Conservation (phyloP, 2,329 filamentous ascomycete genomes). For the Cylindrodendrum hubeiense region DNA sequence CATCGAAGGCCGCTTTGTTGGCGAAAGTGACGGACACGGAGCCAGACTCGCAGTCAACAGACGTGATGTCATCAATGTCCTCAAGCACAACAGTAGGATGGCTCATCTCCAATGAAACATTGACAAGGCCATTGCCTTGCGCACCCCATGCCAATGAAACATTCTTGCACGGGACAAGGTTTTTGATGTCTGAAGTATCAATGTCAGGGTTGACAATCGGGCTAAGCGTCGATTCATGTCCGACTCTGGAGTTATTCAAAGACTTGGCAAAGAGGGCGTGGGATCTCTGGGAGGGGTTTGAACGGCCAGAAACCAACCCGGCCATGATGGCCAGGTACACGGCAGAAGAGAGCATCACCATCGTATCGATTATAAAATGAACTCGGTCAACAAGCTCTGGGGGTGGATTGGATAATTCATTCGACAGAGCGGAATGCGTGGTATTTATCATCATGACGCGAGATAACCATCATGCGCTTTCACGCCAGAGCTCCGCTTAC, state of each 20-base stretch:
- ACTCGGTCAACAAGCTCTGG: not conserved
- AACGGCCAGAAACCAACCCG: not conserved
- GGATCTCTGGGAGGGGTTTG: not conserved
- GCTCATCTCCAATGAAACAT: conserved; percentile 33
- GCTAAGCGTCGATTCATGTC: conserved; percentile 25
- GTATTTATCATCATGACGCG: conserved; percentile 13
- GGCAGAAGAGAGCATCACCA: conserved; percentile 2
- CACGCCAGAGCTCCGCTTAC: not conserved
- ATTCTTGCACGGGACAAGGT: conserved; percentile 28
- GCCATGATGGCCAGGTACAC: conserved; percentile 1
- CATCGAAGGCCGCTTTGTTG: conserved; percentile 19
- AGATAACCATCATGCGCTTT: not conserved
- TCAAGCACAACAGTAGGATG: conserved; percentile 35
- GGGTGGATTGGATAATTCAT: not conserved
- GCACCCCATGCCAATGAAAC: conserved; percentile 25
- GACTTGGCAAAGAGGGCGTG: not conserved
- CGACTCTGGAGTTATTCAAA: conserved; percentile 9
- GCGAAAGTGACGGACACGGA: conserved; percentile 29
- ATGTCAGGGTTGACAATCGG: conserved; percentile 22
- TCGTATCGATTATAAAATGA: not conserved
- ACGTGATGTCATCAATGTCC: conserved; percentile 21
- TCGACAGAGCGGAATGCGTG: not conserved
- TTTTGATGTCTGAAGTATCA: conserved; percentile 20
- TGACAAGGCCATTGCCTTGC: conserved; percentile 21
- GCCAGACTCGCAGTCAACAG: conserved; percentile 24